Evolutionary conservation across 768 basidiomycete genomes (phyloP).

Genomic region (Candolleomyces eurysporus): DNA sequence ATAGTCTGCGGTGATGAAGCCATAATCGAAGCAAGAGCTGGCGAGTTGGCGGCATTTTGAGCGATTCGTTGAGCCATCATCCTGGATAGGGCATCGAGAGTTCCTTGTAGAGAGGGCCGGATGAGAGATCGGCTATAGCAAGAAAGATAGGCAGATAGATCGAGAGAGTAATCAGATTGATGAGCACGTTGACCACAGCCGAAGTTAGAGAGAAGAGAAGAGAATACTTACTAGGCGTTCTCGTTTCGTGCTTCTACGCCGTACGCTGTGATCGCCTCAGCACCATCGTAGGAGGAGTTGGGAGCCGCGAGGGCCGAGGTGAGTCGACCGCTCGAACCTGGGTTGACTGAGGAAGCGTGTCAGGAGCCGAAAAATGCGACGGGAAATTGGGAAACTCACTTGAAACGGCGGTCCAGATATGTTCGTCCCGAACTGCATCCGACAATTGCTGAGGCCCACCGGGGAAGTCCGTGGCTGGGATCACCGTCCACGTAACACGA

Average conservation of each 20-base stretch:
- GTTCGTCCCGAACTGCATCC: slow-evolving; percentile 46
- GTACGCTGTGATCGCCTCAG: slow-evolving; percentile 48
- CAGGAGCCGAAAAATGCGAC: not conserved
- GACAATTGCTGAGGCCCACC: slow-evolving; percentile 42
- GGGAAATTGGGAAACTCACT: slow-evolving; percentile 33
- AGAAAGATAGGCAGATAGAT: not conserved
- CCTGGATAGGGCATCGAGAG: slow-evolving; percentile 33
- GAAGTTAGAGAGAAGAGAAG: no score
- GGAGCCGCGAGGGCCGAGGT: slow-evolving; percentile 33
- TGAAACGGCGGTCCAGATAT: slow-evolving; percentile 52
- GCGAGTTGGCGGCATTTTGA: slow-evolving; percentile 23
- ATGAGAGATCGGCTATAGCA: slow-evolving; percentile 31
- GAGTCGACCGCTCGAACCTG: slow-evolving; percentile 36
- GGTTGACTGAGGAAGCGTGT: slow-evolving; percentile 33
- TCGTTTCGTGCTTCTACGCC: slow-evolving; percentile 25
- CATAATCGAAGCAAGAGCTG: slow-evolving; percentile 35
- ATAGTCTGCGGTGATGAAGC: slow-evolving; percentile 48
- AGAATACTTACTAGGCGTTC: slow-evolving; percentile 41
- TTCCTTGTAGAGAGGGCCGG: slow-evolving; percentile 30
- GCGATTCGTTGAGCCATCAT: slow-evolving; percentile 31
- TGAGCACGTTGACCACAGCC: not conserved
- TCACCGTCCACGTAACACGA: slow-evolving; percentile 45
- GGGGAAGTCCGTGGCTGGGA: slow-evolving; percentile 42
- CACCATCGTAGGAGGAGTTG: slow-evolving; percentile 46
- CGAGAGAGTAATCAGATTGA: not conserved